phyloP scores from a whole-genome alignment of 2,329 filamentous ascomycete species.

The Xylariomycetidae sp. region DNA sequence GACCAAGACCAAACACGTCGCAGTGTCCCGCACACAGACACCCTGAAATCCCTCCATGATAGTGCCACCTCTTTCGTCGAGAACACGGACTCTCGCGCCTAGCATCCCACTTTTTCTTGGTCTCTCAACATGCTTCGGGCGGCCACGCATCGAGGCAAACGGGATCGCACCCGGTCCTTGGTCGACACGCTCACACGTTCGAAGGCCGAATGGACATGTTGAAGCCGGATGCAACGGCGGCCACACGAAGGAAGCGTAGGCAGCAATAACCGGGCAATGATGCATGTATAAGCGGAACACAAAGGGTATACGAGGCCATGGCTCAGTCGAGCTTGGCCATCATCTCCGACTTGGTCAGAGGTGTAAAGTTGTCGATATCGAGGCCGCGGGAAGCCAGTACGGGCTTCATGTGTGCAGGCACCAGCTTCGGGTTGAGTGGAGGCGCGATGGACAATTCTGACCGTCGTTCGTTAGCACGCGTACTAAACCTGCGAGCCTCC shows the following conservation, averaged over 20 bases:
- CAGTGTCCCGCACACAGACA: constrained; percentile 14
- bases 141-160: constrained; percentile 17
- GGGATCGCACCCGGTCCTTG: constrained; percentile 8
- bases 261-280: constrained; percentile 26
- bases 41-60: constrained; percentile 17
- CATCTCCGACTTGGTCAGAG: constrained; percentile 92
- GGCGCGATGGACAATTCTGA: constrained; percentile 94
- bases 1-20: constrained; percentile 15
- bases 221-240: constrained; percentile 21
- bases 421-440: constrained; percentile 77
- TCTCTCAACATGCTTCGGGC: constrained; percentile 16
- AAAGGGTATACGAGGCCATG: constrained; percentile 19
- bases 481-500: too few relatives aligned
- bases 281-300: constrained; percentile 22
- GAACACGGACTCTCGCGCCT: constrained; percentile 15
- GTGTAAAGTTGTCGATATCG: constrained; percentile 90
- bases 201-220: constrained; percentile 16
- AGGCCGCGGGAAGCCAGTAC: constrained; percentile 71
- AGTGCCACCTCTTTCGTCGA: constrained; percentile 18
- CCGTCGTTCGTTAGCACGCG: constrained; percentile 16
- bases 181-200: constrained; percentile 8
- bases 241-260: constrained; percentile 24
- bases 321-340: constrained; percentile 92
- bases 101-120: constrained; percentile 16
- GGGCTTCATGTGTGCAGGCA: constrained; percentile 74